Base-by-base conservation (phyloP, 495 filamentous ascomycete genomes). In the Melanomma pulvis-pyrius region DNA sequence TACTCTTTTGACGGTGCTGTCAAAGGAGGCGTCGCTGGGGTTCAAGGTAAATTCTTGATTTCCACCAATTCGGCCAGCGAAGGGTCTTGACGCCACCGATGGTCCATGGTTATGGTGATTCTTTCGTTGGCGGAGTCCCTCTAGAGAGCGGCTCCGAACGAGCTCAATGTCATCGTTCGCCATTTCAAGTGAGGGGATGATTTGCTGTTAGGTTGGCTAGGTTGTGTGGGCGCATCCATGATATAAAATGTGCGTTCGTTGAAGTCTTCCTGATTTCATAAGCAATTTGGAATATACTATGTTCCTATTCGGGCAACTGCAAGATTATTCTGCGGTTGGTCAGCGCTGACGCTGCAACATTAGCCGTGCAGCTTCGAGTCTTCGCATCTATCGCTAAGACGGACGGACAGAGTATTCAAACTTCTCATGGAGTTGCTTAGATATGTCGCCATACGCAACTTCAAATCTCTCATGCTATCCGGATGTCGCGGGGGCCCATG, bases 41-140 rank as follows among this genome's bases (percentile, higher is more conserved):
- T 78, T 73, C 21, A 82, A 50, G 0, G 78, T 74, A 59, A 82
- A 79, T 51, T 77, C 76, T 62, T 82, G 80, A 52, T 82, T 82
- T 7, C 79, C 81, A 36, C 81, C 81, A 15, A 83, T 62, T 15
- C 82, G 79, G n/a, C 80, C 81, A 1, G 79, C 80, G 65, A 82
- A 84, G 2, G 80, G 78, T 24, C 69, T 52, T 1, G 64, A 61
- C 1, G 61, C 50, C 3, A 67, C 53, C 8, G 48, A 8, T 13
- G 59, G 52, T 8, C 24, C 29, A 25, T 41, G 48, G 21, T 53
- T 30, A 15, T 25, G 3, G 8, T 32, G 49, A 5, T 22, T 44
- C 34, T 26, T 24, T 30, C 55, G 32, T 15, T 58, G 30, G 17
- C 36, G 30, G 2, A 44, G 19, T 26, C 17, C 55, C 19, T 47